Conservation (phyloP, 2,329 filamentous ascomycete genomes). For the Fusarium multiceps region DNA sequence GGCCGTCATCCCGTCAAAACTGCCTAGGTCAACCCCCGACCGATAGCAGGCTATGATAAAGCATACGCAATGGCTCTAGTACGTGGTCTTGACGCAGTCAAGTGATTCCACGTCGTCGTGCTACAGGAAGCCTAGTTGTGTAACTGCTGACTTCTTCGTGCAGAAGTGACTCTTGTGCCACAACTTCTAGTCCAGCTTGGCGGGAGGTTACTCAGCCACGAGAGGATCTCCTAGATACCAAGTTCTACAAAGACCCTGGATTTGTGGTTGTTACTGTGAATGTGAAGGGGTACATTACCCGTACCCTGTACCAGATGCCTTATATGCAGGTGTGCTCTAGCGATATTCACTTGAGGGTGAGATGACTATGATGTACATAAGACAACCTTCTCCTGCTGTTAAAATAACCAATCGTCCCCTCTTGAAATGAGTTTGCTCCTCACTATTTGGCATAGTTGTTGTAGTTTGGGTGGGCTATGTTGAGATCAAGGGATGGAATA, state of each 20-base stretch:
- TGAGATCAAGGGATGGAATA: neutral
- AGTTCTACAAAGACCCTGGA: neutral
- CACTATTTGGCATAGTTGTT: neutral
- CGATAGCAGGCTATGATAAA: neutral
- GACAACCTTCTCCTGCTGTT: neutral
- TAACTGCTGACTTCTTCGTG: neutral
- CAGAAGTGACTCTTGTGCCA: neutral
- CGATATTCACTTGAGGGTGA: neutral
- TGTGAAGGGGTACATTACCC: slow-evolving; percentile 7
- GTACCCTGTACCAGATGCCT: neutral
- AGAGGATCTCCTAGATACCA: neutral
- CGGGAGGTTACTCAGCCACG: neutral
- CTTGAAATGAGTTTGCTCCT: neutral
- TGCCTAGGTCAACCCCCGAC: neutral
- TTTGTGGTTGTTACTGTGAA: neutral
- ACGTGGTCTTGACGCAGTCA: neutral
- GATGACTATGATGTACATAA: neutral
- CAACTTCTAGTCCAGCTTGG: neutral
- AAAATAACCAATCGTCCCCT: neutral
- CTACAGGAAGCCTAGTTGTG: neutral
- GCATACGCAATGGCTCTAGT: slow-evolving; percentile 1
- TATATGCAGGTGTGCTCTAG: neutral
- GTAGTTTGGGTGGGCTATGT: neutral
- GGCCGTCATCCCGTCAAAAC: neutral
- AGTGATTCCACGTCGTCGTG: neutral